Evolutionary conservation across 306 rosid species (phyloP), one percentile per base, ranked within the genome.

Genomic region (Vigna trinervia): DNA sequence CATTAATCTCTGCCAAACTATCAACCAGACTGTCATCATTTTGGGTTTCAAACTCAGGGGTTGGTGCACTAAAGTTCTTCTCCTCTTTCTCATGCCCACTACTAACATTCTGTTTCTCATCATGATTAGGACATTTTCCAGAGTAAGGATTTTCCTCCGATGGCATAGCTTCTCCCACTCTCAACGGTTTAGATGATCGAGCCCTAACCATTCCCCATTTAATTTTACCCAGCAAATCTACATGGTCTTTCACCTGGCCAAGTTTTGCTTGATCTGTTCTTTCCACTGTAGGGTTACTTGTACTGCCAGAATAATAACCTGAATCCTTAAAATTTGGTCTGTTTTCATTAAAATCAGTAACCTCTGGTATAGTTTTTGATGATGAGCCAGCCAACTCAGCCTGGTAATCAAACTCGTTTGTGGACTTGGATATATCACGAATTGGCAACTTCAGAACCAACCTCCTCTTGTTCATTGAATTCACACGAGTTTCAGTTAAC

Each of bases 121-220:
- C 19, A 78, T 77, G 82, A 57, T 78, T 50, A 17, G 80, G 85
- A 74, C 59, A 51, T 43, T 78, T 73, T 67, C 77, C 74, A 59
- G 90, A 74, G 68, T 87, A 65, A 62, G 84, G 81, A 82, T 82
- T 79, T 77, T 87, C 72, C 20, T 81, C 85, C 73, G 81, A 78
- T 80, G 90, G 71, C 41, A 75, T 60, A 66, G 82, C 79, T 77
- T 90, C 94, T 80, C 89, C 93, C 28, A 70, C 57, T 79, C 91
- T 92, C 22, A 58, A 76, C 72, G 87, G 87, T 88, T 91, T 92
- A 14, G 96, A 73, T 13, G 97, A 80, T 75, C 97, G 99, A 64
- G 89, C 88, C 88, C 88, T 89, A 80, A 82, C 91, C 71, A 85
- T 86, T 69, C 96, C 98, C 99, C 99, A 96, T 84, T 85, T 91